Conservation (phyloP, 2,329 filamentous ascomycete species). For the Talaromyces sp. region DNA sequence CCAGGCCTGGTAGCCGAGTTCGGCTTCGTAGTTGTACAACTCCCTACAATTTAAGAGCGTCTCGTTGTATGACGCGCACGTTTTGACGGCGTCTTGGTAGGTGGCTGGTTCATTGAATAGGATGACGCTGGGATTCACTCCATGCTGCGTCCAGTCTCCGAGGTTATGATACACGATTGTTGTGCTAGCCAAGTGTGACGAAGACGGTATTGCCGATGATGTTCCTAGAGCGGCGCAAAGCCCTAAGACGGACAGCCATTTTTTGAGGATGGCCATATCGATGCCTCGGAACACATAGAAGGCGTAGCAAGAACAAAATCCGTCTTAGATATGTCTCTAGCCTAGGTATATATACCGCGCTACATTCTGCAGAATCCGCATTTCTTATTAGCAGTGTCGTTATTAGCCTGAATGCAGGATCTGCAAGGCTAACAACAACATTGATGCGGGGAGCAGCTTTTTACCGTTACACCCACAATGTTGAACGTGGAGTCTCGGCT, state of each 20-base stretch:
- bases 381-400: not conserved
- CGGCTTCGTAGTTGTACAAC: not conserved
- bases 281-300: not conserved
- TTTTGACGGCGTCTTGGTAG: conserved; percentile 6
- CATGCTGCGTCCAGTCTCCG: conserved; percentile 14
- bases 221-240: not conserved
- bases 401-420: conserved; percentile 2
- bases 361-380: not conserved
- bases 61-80: conserved; percentile 14
- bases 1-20: conserved; percentile 12
- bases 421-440: not conserved
- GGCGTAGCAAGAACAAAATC: not conserved
- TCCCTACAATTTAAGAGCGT: conserved; percentile 11
- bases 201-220: not conserved
- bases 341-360: not conserved
- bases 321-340: not conserved
- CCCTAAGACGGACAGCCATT: not conserved
- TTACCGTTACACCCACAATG: not conserved
- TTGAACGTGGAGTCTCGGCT: not conserved
- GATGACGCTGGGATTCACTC: conserved; percentile 10
- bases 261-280: not conserved
- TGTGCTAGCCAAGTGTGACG: not conserved
- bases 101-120: conserved; percentile 7
- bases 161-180: conserved; percentile 15
- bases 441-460: not conserved